A percentile compares a stretch with the other conserved stretches of the same genome.
These are phyloP conservation scores for Cladosporium sp. DNA, from an alignment of 2,329 filamentous ascomycete genomes.

Conservation along the genomic window DNA sequence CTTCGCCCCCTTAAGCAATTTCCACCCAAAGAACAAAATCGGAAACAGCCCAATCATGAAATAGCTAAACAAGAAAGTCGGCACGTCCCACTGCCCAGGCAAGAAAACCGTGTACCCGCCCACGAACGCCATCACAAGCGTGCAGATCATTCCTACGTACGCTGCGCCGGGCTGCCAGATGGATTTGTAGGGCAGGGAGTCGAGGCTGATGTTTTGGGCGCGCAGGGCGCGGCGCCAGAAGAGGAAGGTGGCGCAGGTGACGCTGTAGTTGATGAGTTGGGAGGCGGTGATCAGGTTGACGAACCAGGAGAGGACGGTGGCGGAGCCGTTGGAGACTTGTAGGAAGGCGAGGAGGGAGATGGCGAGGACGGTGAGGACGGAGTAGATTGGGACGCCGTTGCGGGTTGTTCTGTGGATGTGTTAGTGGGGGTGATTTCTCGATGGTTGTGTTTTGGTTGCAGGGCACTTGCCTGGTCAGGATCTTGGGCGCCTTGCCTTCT, in stretches of 20 bases:
- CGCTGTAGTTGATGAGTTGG: slow-evolving; percentile 70
- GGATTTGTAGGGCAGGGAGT: slow-evolving; percentile 67
- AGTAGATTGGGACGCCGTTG: slow-evolving; percentile 73
- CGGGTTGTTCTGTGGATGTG: slow-evolving; percentile 59
- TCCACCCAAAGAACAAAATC: slow-evolving; percentile 69
- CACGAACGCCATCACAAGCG: slow-evolving; percentile 69
- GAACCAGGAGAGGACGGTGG: slow-evolving; percentile 72
- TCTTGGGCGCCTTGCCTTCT: slow-evolving; percentile 54
- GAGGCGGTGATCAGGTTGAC: slow-evolving; percentile 71
- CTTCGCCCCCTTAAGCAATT: slow-evolving; percentile 65
- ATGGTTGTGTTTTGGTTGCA: background rate
- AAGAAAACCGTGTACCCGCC: slow-evolving; percentile 77
- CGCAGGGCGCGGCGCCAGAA: slow-evolving; percentile 69
- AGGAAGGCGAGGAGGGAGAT: slow-evolving; percentile 73
- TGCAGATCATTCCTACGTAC: slow-evolving; percentile 61
- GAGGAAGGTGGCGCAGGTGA: slow-evolving; percentile 70
- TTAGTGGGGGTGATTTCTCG: background rate
- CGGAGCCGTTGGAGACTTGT: slow-evolving; percentile 65
- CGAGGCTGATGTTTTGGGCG: slow-evolving; percentile 67
- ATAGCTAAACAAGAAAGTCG: slow-evolving; percentile 72
- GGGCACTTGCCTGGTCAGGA: slow-evolving; percentile 14
- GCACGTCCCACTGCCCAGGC: slow-evolving; percentile 65
- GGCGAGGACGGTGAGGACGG: slow-evolving; percentile 64
- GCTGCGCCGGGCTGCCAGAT: slow-evolving; percentile 70
- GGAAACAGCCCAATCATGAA: slow-evolving; percentile 73